Evolutionary conservation across 331 rosid species (phyloP), one percentile per base, ranked within the genome.

Genomic region (Cucumis variabilis): DNA sequence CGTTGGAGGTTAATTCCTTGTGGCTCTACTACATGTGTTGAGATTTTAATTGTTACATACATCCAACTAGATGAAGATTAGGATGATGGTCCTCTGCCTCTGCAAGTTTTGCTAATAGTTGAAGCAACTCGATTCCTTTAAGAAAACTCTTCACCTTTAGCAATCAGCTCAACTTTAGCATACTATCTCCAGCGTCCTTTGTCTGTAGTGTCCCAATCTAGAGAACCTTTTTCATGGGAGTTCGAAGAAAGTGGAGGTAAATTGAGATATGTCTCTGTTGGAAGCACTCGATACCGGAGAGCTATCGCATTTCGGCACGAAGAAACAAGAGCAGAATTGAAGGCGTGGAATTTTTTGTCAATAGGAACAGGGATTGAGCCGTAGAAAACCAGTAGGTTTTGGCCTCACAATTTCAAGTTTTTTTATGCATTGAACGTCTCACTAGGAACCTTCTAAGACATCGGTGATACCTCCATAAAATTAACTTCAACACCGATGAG

Each of bases 331-430:
- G 95, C 93, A 51, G 98, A 91, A 89, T 90, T 88, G 90, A 92
- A 95, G 70, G 94, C 90, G 33, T 92, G 98, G 88, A 95, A 96
- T 72, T 98, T 92, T 83, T 93, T 93, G 68, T 96, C 99, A 9
- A 98, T 96, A 58, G 99, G 96, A 85, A 96, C 98, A 7, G 98
- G 98, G 71, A 96, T 96, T 15, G 99, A 96, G 68, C 99, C 99
- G 86, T 97, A 96, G 96, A 89, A 96, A 96, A 5, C 66, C 88
- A 53, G 93, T 94, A n/a, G 99, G 98, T 87, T 96, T 95, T 1
- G 99, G 97, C 67, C 89, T 91, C 44, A 93, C 96, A 77, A 96
- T 92, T 90, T 95, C 98, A 88, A 96, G 46, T 21, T 92, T 96
- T 78, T 98, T 98, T 0, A 96, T 93, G 86, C 99, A 97, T 80